A percentile compares a stretch with the other conserved stretches of the same genome.
Conservation (phyloP, 768 basidiomycete species). For the Clathrus columnatus region DNA sequence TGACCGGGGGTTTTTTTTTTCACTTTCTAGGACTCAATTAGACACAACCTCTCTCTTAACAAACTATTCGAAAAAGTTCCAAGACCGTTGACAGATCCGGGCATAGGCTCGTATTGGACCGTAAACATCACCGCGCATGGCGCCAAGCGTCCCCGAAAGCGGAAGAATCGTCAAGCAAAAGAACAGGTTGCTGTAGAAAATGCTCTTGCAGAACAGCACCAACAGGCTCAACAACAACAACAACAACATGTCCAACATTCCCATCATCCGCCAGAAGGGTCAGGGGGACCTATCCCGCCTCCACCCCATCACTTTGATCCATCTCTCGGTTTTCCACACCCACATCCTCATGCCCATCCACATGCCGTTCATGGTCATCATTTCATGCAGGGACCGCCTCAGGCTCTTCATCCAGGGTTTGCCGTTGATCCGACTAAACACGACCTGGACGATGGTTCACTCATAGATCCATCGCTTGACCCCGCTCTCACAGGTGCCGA, state of each 20-base stretch:
- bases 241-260: not conserved
- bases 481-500: conserved; percentile 2
- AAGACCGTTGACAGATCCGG: conserved; percentile 75
- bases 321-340: conserved; percentile 7
- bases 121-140: conserved; percentile 79
- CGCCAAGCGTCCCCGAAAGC: conserved; percentile 77
- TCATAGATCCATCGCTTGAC: conserved; percentile 8
- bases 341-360: not conserved
- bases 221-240: not conserved
- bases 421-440: not conserved
- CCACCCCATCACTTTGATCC: conserved; percentile 9
- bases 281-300: conserved; percentile 2
- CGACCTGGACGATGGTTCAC: conserved; percentile 2
- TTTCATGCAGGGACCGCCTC: conserved; percentile 10
- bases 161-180: conserved; percentile 19
- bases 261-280: not conserved
- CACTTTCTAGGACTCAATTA: conserved; percentile 65
- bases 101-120: conserved; percentile 85
- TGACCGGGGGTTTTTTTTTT: not conserved
- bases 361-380: conserved; percentile 2
- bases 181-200: not conserved
- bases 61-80: conserved; percentile 76
- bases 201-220: not conserved
- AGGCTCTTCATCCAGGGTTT: conserved; percentile 3
- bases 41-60: conserved; percentile 77